A percentile compares a stretch with the other conserved stretches of the same genome.
Evolutionary conservation across 2,329 filamentous ascomycete genomes (phyloP).

Genomic region (Penicillium sp.): DNA sequence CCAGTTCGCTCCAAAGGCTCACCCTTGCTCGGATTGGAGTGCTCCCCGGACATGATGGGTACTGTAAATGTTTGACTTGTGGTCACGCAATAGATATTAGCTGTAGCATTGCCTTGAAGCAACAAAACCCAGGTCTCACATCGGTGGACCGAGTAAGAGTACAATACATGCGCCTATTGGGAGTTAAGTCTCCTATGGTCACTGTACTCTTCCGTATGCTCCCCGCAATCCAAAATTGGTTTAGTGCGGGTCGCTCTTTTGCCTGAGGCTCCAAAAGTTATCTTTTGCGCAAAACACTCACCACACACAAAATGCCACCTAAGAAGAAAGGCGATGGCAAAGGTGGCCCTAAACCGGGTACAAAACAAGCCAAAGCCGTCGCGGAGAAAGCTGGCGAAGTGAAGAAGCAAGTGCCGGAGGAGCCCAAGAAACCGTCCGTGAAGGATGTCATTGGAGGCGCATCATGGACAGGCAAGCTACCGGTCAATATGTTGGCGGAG

Average conservation of each 20-base stretch:
- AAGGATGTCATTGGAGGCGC: slow-evolving; percentile 85
- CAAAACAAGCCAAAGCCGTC: slow-evolving; percentile 42
- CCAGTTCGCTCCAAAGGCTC: background rate
- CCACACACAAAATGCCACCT: slow-evolving; percentile 35
- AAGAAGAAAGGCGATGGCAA: slow-evolving; percentile 43
- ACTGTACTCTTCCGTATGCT: slow-evolving; percentile 1
- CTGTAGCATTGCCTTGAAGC: background rate
- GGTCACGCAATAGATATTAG: background rate
- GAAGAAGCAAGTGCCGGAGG: slow-evolving; percentile 36
- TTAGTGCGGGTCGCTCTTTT: slow-evolving; percentile 32
- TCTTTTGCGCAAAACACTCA: slow-evolving; percentile 5
- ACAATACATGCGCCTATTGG: background rate
- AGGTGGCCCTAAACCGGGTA: slow-evolving; percentile 41
- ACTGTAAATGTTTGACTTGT: background rate
- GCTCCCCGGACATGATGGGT: slow-evolving; percentile 4
- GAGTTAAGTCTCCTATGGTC: background rate
- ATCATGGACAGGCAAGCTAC: slow-evolving; percentile 96
- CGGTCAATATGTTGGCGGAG: slow-evolving; percentile 88
- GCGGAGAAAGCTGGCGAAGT: slow-evolving; percentile 33
- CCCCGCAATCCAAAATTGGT: slow-evolving; percentile 28
- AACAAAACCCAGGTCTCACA: background rate
- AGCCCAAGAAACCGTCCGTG: slow-evolving; percentile 60
- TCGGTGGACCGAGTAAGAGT: background rate
- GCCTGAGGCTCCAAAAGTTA: slow-evolving; percentile 13
- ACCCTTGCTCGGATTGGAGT: background rate